Percentiles rank a stretch among this genome's conserved stretches.
Conservation (phyloP, 257 asterid genomes). For the Osmanthus fragrans region DNA sequence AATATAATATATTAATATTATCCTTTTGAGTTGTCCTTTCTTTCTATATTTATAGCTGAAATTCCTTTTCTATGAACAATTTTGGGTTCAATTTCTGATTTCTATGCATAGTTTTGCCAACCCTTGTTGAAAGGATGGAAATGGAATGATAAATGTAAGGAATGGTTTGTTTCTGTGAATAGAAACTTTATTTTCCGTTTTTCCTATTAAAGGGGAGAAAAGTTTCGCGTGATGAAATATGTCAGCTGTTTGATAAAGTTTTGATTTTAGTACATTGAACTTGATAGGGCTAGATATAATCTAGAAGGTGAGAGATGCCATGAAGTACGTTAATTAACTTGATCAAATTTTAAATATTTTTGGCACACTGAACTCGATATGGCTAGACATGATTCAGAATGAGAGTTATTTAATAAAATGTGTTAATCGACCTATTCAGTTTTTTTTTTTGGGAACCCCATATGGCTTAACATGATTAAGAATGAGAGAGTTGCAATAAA, state of each 20-base stretch:
- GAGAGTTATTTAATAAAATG: background rate
- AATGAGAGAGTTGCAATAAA: too few relatives aligned
- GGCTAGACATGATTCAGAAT: background rate
- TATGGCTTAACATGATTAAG: too few relatives aligned
- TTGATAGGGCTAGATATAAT: background rate
- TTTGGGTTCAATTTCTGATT: background rate
- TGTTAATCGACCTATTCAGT: too few relatives aligned
- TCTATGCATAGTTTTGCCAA: background rate
- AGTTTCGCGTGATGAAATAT: background rate
- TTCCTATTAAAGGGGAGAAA: background rate
- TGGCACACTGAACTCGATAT: background rate
- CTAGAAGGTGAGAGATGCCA: background rate
- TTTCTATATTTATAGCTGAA: too few relatives aligned
- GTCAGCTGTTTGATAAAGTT: background rate
- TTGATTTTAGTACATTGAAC: background rate
- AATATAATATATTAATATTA: too few relatives aligned
- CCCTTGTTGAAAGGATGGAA: background rate
- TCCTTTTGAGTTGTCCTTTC: background rate
- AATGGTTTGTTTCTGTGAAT: background rate
- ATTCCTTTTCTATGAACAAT: too few relatives aligned
- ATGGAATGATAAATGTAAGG: too few relatives aligned
- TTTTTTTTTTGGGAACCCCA: too few relatives aligned
- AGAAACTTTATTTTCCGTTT: too few relatives aligned
- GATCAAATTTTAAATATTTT: background rate
- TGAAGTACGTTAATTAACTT: too few relatives aligned